Conservation (phyloP, 805 yeast genomes). For the Cyberlindnera saturnus region DNA sequence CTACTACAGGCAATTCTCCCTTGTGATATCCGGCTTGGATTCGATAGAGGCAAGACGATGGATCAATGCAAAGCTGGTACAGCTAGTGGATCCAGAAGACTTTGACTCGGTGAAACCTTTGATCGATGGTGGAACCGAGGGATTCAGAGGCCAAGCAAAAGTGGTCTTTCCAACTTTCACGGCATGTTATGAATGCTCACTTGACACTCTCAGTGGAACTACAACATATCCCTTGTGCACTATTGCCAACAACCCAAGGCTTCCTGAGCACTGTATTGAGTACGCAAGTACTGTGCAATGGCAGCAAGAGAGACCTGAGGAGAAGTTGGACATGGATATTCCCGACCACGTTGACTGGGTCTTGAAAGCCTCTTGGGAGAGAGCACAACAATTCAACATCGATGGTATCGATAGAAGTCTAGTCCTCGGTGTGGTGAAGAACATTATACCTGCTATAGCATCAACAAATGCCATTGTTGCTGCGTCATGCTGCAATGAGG, state of each 20-base stretch:
- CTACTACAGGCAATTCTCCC: constrained; percentile 61
- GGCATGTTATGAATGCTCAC: constrained; percentile 90
- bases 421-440: constrained; percentile 83
- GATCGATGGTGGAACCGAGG: constrained; percentile 95
- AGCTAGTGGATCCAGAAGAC: constrained; percentile 50
- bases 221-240: constrained; percentile 87
- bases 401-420: constrained; percentile 62
- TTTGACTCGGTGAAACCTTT: constrained; percentile 52
- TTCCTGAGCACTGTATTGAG: constrained; percentile 92
- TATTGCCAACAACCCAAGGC: constrained; percentile 87
- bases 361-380: constrained; percentile 40
- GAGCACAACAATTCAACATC: constrained; percentile 66
- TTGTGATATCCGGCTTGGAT: constrained; percentile 84
- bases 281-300: constrained; percentile 79
- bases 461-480: constrained; percentile 92
- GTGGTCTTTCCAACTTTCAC: constrained; percentile 80
- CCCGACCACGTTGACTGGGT: constrained; percentile 63
- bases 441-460: constrained; percentile 90
- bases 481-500: constrained; percentile 82
- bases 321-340: constrained; percentile 59
- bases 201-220: constrained; percentile 58
- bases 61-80: constrained; percentile 68
- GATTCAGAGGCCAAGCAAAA: constrained; percentile 86
- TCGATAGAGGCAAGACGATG: constrained; percentile 86
- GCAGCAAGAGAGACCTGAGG: constrained; percentile 45